Percentiles rank a stretch among this genome's conserved stretches.
Evolutionary conservation across 371 early-diverging fungal species (phyloP).

Genomic region (Encephalitozoon romaleae): DNA sequence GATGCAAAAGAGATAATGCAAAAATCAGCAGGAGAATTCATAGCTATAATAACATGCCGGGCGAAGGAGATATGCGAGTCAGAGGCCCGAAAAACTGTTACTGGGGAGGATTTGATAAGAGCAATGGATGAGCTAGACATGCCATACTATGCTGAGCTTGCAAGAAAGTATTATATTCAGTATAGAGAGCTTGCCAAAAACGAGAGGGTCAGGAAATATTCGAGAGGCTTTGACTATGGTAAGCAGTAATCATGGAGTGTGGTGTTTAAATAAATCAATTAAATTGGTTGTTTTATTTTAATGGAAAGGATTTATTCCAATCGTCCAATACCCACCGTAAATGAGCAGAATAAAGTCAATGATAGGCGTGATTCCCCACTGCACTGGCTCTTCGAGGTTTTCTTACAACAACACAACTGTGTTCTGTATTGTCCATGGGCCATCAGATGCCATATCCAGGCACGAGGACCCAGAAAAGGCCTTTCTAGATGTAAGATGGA

Average conservation of each 20-base stretch:
- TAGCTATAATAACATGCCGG: constrained; percentile 92
- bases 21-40: constrained; percentile 96
- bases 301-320: not conserved
- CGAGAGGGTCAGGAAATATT: constrained; percentile 18
- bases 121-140: constrained; percentile 95
- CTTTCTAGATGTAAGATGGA: constrained; percentile 14
- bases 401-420: constrained; percentile 25
- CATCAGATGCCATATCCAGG: not conserved
- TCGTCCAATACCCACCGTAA: not conserved
- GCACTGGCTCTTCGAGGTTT: constrained; percentile 19
- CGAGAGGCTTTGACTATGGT: not conserved
- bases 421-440: constrained; percentile 3
- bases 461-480: not conserved
- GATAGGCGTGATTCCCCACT: not conserved
- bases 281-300: not conserved
- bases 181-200: constrained; percentile 66
- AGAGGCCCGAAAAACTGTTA: constrained; percentile 93
- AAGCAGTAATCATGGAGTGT: not conserved
- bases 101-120: constrained; percentile 96
- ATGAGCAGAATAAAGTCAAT: constrained; percentile 8
- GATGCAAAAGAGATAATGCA: constrained; percentile 95
- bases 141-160: constrained; percentile 85
- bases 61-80: constrained; percentile 61
- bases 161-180: constrained; percentile 77
- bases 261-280: not conserved